Evolutionary conservation across 306 rosid species (phyloP).

Genomic region (Delonix regia): DNA sequence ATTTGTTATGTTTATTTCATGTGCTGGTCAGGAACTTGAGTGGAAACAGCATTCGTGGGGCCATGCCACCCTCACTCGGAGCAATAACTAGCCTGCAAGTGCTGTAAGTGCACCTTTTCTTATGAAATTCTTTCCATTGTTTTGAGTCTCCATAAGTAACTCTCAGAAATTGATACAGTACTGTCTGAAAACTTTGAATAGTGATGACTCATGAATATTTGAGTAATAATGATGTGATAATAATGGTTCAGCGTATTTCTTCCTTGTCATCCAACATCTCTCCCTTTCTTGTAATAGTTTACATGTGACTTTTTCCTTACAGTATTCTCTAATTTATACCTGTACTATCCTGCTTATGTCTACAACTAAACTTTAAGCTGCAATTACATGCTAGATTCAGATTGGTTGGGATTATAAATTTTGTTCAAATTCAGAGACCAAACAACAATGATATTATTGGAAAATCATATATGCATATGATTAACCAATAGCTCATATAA

Average conservation of each 20-base stretch:
- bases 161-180: not conserved
- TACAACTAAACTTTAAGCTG: not conserved
- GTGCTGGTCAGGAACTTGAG: slow-evolving; percentile 76
- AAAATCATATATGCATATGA: too few species aligned
- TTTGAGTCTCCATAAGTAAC: not conserved
- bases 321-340: not conserved
- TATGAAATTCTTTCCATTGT: slow-evolving; percentile 15
- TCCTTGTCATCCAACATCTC: not conserved
- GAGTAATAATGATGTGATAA: not conserved
- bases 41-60: slow-evolving; percentile 80
- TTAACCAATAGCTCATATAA: too few species aligned
- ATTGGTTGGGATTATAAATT: not conserved
- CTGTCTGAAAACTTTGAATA: not conserved
- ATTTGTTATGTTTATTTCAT: slow-evolving; percentile 41
- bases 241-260: not conserved
- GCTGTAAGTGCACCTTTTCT: slow-evolving; percentile 63
- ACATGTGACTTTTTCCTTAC: not conserved
- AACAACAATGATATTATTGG: not conserved
- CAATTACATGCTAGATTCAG: not conserved
- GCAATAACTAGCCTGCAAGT: slow-evolving; percentile 64
- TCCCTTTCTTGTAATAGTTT: not conserved
- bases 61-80: slow-evolving; percentile 84
- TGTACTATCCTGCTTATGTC: not conserved
- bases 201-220: not conserved
- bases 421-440: not conserved